Conservation (phyloP, 345 rosid species). For the Dimocarpus longan region DNA sequence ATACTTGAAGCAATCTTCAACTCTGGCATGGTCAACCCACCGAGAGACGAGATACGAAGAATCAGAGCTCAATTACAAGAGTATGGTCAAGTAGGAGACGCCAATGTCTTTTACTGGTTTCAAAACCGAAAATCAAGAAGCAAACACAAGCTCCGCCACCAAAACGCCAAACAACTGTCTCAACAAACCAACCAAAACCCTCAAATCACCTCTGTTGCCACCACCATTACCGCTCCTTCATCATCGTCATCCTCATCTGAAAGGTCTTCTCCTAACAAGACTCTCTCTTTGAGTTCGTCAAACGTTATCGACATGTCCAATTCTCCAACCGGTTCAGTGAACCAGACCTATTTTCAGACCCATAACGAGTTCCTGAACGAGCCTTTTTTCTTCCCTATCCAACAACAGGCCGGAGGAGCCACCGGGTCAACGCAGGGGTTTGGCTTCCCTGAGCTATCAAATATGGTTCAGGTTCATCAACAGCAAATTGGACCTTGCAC, state of each 20-base stretch:
- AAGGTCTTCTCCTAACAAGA: conserved; percentile 52
- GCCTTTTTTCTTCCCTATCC: conserved; percentile 53
- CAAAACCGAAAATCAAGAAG: conserved; percentile 97
- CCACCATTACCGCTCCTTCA: conserved; percentile 35
- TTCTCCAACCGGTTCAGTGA: conserved; percentile 45
- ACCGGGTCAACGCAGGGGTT: conserved; percentile 40
- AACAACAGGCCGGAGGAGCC: conserved; percentile 28
- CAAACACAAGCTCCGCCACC: conserved; percentile 90
- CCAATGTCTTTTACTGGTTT: conserved; percentile 98
- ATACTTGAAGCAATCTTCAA: conserved; percentile 94
- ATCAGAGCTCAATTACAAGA: conserved; percentile 92
- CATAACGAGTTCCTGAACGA: conserved; percentile 49
- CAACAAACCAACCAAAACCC: conserved; percentile 30
- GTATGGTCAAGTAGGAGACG: conserved; percentile 98
- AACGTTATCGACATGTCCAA: conserved; percentile 28
- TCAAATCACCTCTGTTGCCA: conserved; percentile 20
- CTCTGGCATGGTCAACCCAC: conserved; percentile 99
- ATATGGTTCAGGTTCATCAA: conserved; percentile 34
- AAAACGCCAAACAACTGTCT: conserved; percentile 52
- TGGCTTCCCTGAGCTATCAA: conserved; percentile 45
- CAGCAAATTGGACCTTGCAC: conserved; percentile 54
- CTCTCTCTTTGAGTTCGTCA: conserved; percentile 39
- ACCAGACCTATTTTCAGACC: conserved; percentile 47
- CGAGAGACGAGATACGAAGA: conserved; percentile 91
- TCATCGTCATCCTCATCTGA: conserved; percentile 74